These are phyloP conservation scores for Hypoxylon sp. DNA, from an alignment of 2,329 filamentous ascomycete species.

Conservation along the genomic window DNA sequence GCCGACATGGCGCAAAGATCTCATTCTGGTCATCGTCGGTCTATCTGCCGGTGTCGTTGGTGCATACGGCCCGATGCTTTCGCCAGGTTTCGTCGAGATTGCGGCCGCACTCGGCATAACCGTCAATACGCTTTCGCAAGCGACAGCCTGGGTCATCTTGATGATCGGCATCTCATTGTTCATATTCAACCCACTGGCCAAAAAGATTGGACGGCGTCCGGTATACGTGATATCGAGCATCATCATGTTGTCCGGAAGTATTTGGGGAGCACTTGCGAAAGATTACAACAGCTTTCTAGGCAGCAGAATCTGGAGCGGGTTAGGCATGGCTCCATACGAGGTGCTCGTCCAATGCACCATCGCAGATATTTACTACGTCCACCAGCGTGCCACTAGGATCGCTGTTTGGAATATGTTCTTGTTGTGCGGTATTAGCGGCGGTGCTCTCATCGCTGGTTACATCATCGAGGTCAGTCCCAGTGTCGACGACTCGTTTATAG, in stretches of 20 bases:
- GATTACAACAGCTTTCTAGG: conserved; percentile 61
- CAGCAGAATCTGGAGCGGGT: conserved; percentile 59
- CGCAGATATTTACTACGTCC: conserved; percentile 61
- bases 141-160: conserved; percentile 63
- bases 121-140: conserved; percentile 58
- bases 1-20: conserved; percentile 61
- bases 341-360: conserved; percentile 65
- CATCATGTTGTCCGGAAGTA: conserved; percentile 61
- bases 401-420: conserved; percentile 58
- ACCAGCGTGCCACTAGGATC: conserved; percentile 59
- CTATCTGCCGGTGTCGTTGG: conserved; percentile 62
- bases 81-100: conserved; percentile 62
- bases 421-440: conserved; percentile 57
- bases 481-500: not conserved
- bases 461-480: conserved; percentile 53
- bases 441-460: conserved; percentile 56
- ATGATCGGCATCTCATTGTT: conserved; percentile 62
- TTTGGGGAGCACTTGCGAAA: conserved; percentile 61
- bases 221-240: conserved; percentile 62
- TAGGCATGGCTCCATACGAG: conserved; percentile 65
- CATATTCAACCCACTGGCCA: conserved; percentile 64
- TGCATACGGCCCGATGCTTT: conserved; percentile 65
- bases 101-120: conserved; percentile 58
- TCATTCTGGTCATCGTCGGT: conserved; percentile 59
- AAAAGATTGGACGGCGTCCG: conserved; percentile 63